Evolutionary conservation across 768 basidiomycete species (phyloP), one percentile per base, ranked within the genome.

Genomic region (Tricholoma terreum): DNA sequence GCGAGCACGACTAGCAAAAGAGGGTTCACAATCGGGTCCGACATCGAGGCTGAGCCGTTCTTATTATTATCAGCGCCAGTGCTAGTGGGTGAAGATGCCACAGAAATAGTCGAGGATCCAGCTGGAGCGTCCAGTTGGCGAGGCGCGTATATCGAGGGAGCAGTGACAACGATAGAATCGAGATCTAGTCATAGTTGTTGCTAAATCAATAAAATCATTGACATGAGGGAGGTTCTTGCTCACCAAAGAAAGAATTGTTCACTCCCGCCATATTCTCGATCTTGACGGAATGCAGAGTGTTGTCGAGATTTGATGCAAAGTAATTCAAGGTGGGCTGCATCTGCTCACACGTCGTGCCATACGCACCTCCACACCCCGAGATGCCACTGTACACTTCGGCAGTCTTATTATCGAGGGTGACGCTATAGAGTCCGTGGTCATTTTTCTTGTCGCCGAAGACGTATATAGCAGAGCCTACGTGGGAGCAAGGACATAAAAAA

Each of bases 381-480:
- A 74, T 67, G 5, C 77, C 78, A 58, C 70, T 68, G 58, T 70
- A 74, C 9, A 69, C 58, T 51, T 74, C 63, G 11, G 72, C 61
- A n/a, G 72, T 61, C 4, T 61, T 63, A 48, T 66, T 65, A 61
- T 81, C 79, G 4, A 81, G 66, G 6, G 61, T 63, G 21, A 79
- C 75, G 19, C 66, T 71, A 63, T 78, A 82, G 7, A 73, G 61
- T 0, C 80, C 72, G 56, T 82, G 79, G 61, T 81, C 76, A 54
- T 78, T 78, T 62, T 77, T 79, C 62, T 79, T 80, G 67, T 80
- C 80, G 2, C 80, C 79, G 36, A 77, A 73, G 12, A 80, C 69
- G 54, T 77, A 78, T 24, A 80, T 64, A 0, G 77, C 75, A 19
- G 77, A 77, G 38, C 76, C 78, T 79, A 58, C 31, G 9, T 17